Evolutionary conservation across 2,329 filamentous ascomycete species (phyloP).

Genomic region (Trichoderma simmonsii): DNA sequence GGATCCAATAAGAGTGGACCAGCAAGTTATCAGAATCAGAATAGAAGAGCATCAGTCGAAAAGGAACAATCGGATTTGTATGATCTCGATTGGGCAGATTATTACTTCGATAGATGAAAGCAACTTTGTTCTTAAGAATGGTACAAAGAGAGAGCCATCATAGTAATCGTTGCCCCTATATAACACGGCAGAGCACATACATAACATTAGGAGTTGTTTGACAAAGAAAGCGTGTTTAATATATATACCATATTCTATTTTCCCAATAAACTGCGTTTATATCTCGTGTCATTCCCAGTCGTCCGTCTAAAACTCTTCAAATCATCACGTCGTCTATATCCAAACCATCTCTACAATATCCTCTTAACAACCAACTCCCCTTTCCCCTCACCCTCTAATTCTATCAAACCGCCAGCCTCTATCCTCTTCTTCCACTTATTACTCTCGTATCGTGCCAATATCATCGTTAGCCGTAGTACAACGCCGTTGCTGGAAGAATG

Average conservation of each 20-base stretch:
- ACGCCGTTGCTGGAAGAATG: conserved; percentile 55
- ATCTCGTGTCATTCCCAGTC: background rate
- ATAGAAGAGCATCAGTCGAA: background rate
- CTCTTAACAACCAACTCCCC: conserved; percentile 53
- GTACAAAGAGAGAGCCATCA: background rate
- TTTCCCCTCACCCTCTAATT: conserved; percentile 43
- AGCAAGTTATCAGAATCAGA: background rate
- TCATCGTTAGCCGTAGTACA: conserved; percentile 68
- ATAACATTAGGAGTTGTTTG: background rate
- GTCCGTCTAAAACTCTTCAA: background rate
- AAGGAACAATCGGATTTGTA: conserved; percentile 20
- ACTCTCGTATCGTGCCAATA: conserved; percentile 70
- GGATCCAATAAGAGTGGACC: background rate
- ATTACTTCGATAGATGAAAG: conserved; percentile 34
- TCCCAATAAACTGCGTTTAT: background rate
- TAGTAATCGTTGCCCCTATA: background rate
- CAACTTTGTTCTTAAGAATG: background rate
- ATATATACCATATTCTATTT: background rate
- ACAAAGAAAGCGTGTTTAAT: background rate
- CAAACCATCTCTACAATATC: conserved; percentile 37
- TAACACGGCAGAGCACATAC: background rate
- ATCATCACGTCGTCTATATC: conserved; percentile 9
- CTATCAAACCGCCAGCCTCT: conserved; percentile 54
- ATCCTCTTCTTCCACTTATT: conserved; percentile 74
- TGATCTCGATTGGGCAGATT: conserved; percentile 32